Evolutionary conservation across 2,329 filamentous ascomycete species (phyloP).

Genomic region (Geosmithia putterillii): DNA sequence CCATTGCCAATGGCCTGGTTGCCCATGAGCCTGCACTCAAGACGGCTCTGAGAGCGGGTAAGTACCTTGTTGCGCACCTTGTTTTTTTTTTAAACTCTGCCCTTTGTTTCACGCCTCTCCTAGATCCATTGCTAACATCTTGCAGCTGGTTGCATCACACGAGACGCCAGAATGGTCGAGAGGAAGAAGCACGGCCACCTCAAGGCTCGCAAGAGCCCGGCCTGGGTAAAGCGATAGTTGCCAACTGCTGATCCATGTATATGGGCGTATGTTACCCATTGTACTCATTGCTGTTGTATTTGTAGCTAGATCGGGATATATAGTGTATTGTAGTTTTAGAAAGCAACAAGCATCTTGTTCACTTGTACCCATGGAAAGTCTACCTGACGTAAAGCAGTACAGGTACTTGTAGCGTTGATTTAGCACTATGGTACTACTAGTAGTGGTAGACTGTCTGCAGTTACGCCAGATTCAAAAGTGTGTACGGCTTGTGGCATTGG

Average conservation of each 20-base stretch:
- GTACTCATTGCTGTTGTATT: neutral
- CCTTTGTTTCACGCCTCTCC: too few species aligned
- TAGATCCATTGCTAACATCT: constrained; percentile 26
- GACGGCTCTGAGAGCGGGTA: constrained; percentile 77
- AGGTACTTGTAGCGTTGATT: too few species aligned
- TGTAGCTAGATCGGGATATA: too few species aligned
- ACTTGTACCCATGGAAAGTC: too few species aligned
- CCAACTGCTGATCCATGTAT: neutral
- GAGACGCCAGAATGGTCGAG: constrained; percentile 85
- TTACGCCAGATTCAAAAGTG: too few species aligned
- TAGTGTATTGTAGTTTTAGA: too few species aligned
- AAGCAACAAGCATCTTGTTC: too few species aligned
- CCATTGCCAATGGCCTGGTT: constrained; percentile 74
- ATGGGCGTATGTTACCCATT: neutral
- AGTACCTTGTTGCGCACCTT: constrained; percentile 19
- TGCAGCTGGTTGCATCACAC: constrained; percentile 80
- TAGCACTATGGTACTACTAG: too few species aligned
- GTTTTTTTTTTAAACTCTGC: constrained; percentile 4
- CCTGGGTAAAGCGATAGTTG: constrained; percentile 83
- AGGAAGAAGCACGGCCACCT: constrained; percentile 95
- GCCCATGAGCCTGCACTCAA: constrained; percentile 90
- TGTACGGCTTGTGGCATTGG: too few species aligned
- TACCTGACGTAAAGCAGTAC: too few species aligned
- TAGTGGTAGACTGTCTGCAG: too few species aligned
- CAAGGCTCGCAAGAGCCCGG: constrained; percentile 95